Evolutionary conservation across 352 stramenopile species (phyloP), one percentile per base, ranked within the genome.

Genomic region (Phytophthora constricta): DNA sequence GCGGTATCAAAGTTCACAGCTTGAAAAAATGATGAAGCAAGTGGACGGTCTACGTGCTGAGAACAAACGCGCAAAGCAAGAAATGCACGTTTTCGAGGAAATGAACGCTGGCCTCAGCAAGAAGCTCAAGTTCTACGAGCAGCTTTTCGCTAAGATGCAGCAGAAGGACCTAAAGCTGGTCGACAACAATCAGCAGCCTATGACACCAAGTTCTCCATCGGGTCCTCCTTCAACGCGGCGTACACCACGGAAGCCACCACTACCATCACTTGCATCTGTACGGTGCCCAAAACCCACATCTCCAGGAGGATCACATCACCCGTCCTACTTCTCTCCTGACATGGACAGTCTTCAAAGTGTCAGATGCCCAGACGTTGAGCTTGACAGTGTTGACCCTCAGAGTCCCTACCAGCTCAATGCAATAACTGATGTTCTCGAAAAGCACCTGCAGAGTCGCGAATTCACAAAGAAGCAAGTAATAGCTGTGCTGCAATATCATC

Each of bases 91-190:
- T 5, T 76, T 86, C 16, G 78, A 88, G n/a, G 77, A 87, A 22
- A 91, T 91, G 80, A 89, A 83, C 19, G 61, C 65, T 3, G 73
- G 58, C 0, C 49, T 91, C 16, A 90, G 76, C 57, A 80, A 84
- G 52, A 88, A 86, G 34, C 52, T 91, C 26, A 81, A 80, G 39
- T 90, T 91, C 45, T 91, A 88, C 63, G 80, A 90, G 33, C 80
- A 90, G 31, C 53, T 91, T 14, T 85, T 91, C 26, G 66, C 72
- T 2, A 88, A 86, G 45, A 84, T 90, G 76, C 79, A 90, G 64
- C 68, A 79, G 9, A 62, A 84, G 28, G 76, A 90, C 25, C 63
- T 39, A 3, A 76, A 71, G 22, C 53, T 67, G 31, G 19, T 45
- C 0, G 49, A 56, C 16, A 48, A 28, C 20, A 72, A 66, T 42